phyloP scores from a whole-genome alignment of 23 red algal genomes.

The Chondrus crispus region DNA sequence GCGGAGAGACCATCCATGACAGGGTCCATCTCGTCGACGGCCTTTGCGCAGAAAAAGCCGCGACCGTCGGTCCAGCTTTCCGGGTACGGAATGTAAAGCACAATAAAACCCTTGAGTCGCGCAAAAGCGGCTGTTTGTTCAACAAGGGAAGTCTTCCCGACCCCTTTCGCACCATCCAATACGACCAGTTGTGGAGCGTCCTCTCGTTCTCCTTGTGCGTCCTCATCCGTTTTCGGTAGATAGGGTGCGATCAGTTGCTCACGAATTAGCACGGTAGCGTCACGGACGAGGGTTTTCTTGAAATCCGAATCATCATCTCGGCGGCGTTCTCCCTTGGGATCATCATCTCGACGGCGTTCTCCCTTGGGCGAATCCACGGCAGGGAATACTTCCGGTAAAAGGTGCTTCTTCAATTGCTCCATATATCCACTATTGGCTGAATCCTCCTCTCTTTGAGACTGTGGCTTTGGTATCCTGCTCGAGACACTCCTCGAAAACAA shows the following conservation, averaged over 20 bases:
- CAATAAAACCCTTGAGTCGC: conserved; percentile 23
- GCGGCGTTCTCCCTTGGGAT: no score
- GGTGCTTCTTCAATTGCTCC: no score
- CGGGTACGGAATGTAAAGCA: conserved; percentile 32
- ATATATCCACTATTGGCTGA: no score
- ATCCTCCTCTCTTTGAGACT: no score
- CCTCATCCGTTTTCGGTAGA: neutral
- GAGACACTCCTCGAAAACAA: no score
- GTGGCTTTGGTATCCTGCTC: no score
- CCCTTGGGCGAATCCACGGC: no score
- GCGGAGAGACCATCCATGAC: conserved; percentile 23
- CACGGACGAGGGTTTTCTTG: neutral
- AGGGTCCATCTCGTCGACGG: conserved; percentile 26
- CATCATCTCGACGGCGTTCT: no score
- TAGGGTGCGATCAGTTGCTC: neutral
- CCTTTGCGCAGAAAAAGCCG: conserved; percentile 48
- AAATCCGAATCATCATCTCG: neutral
- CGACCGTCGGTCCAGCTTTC: conserved; percentile 39
- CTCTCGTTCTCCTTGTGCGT: no score
- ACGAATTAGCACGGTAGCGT: neutral
- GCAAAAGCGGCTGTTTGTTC: conserved; percentile 39
- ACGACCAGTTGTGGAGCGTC: neutral
- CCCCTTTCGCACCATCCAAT: conserved; percentile 48
- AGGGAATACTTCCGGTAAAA: no score
- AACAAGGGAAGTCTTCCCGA: conserved; percentile 42